These are phyloP conservation scores for Ustilago tritici DNA, from an alignment of 1,284 basidiomycete genomes.

Conservation along the genomic window DNA sequence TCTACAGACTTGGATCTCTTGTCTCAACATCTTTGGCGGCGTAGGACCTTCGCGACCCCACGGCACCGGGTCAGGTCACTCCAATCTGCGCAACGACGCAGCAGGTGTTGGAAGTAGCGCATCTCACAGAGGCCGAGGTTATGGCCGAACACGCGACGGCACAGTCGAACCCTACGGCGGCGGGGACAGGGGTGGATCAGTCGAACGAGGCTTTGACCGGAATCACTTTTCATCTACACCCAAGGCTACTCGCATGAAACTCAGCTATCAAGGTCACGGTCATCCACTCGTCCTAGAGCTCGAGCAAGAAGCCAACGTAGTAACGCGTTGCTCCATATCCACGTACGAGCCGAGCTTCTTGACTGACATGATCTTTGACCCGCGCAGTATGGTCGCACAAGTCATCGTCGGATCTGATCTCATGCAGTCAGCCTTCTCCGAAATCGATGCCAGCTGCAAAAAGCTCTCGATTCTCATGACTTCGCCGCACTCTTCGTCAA, in stretches of 20 bases:
- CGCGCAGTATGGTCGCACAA: slow-evolving; percentile 42
- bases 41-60: slow-evolving; percentile 70
- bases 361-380: slow-evolving; percentile 82
- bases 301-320: slow-evolving; percentile 89
- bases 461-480: slow-evolving; percentile 44
- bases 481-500: slow-evolving; percentile 14
- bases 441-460: slow-evolving; percentile 50
- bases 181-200: slow-evolving; percentile 21
- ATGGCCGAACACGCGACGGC: slow-evolving; percentile 29
- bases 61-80: not conserved
- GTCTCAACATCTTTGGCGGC: slow-evolving; percentile 90
- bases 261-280: slow-evolving; percentile 84
- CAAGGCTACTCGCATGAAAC: slow-evolving; percentile 79
- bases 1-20: slow-evolving; percentile 84
- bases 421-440: slow-evolving; percentile 49
- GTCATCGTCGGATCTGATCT: slow-evolving; percentile 52
- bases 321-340: slow-evolving; percentile 86
- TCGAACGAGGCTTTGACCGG: slow-evolving; percentile 27
- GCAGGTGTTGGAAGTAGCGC: not conserved
- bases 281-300: slow-evolving; percentile 79
- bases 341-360: slow-evolving; percentile 86
- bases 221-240: slow-evolving; percentile 9
- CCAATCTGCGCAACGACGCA: slow-evolving; percentile 14
- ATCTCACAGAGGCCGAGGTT: slow-evolving; percentile 9
- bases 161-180: slow-evolving; percentile 26